These are phyloP conservation scores for Parietaria judaica DNA, from an alignment of 306 rosid species.

Conservation along the genomic window DNA sequence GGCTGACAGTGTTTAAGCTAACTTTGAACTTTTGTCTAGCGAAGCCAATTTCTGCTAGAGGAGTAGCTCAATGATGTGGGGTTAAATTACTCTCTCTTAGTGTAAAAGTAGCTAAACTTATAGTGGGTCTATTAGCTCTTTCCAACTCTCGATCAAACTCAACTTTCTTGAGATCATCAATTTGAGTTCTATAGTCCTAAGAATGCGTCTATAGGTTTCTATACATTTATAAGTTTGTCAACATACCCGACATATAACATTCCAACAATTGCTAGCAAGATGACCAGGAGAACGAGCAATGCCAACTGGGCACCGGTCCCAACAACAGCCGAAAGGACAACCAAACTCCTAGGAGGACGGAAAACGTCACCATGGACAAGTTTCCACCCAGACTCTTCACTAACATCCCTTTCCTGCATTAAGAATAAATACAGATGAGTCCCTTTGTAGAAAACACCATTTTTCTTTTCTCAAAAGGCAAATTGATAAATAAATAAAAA, in stretches of 20 bases:
- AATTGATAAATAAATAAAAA: neutral
- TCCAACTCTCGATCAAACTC: too few species aligned
- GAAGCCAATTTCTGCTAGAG: too few species aligned
- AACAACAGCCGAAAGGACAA: conserved; percentile 90
- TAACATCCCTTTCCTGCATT: conserved; percentile 94
- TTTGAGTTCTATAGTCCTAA: too few species aligned
- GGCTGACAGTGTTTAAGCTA: neutral
- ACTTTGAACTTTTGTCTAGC: too few species aligned
- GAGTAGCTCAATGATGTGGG: too few species aligned
- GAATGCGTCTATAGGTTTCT: too few species aligned
- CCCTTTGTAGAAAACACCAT: conserved; percentile 15
- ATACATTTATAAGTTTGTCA: conserved; percentile 5
- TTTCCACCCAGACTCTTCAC: conserved; percentile 99
- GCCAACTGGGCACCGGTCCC: conserved; percentile 99
- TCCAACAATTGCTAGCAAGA: conserved; percentile 94
- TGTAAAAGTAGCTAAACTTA: too few species aligned
- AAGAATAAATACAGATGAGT: conserved; percentile 15
- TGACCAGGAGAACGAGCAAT: conserved; percentile 89
- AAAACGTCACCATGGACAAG: conserved; percentile 99
- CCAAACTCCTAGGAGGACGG: conserved; percentile 76
- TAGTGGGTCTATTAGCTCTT: too few species aligned
- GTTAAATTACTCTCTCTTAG: too few species aligned
- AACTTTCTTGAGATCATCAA: too few species aligned
- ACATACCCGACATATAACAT: conserved; percentile 93
- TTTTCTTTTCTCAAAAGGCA: neutral